Evolutionary conservation across 331 rosid species (phyloP).

Genomic region (Arachis monticola): DNA sequence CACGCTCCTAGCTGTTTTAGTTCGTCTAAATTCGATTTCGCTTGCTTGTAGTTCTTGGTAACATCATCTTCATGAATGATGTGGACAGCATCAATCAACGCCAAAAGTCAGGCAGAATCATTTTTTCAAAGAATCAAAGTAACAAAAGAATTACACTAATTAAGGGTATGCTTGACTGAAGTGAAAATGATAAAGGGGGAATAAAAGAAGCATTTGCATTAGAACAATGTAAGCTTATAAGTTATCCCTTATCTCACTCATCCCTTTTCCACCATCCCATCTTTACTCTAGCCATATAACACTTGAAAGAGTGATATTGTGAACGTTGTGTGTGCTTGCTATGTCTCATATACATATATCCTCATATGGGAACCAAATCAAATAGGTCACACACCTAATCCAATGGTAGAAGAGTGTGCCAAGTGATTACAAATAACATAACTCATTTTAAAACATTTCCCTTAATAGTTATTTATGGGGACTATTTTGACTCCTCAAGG

Average conservation of each 20-base stretch:
- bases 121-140: neutral
- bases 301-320: too few species aligned
- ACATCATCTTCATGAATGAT: conserved; percentile 48
- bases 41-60: conserved; percentile 57
- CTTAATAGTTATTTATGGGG: too few species aligned
- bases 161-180: neutral
- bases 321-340: too few species aligned
- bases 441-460: too few species aligned
- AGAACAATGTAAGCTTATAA: neutral
- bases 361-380: too few species aligned
- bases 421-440: too few species aligned
- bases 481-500: too few species aligned
- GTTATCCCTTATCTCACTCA: neutral
- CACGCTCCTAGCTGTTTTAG: conserved; percentile 53
- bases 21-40: conserved; percentile 51
- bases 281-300: conserved; percentile 16
- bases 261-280: neutral
- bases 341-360: too few species aligned
- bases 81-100: conserved; percentile 18
- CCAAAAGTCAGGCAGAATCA: neutral
- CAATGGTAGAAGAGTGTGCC: too few species aligned
- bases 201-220: conserved; percentile 8
- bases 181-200: neutral
- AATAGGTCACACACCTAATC: too few species aligned
- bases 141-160: neutral